Conservation (phyloP, 164 flowering plant genomes). For the Piper betle region DNA sequence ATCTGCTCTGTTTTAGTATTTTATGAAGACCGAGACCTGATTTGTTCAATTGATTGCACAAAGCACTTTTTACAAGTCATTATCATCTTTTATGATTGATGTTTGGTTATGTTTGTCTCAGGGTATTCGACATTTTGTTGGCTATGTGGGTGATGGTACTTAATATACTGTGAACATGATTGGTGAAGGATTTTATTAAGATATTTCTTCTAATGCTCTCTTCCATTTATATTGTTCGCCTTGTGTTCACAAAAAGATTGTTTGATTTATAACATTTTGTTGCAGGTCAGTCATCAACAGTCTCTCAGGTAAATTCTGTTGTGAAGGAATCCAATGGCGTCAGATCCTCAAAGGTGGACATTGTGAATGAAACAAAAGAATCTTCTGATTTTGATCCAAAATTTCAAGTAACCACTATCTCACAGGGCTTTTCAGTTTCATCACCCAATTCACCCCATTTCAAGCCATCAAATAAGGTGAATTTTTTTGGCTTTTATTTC, state of each 20-base stretch:
- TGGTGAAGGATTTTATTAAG: slow-evolving; percentile 27
- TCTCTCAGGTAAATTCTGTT: no score
- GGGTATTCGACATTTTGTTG: slow-evolving; percentile 30
- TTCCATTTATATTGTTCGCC: slow-evolving; percentile 18
- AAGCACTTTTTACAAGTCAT: not conserved
- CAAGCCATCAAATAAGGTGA: slow-evolving; percentile 30
- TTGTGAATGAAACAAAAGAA: slow-evolving; percentile 8
- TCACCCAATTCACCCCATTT: slow-evolving; percentile 13
- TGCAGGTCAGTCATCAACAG: slow-evolving; percentile 1
- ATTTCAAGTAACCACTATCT: slow-evolving; percentile 3
- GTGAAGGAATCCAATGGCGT: slow-evolving; percentile 16
- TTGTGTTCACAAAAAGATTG: slow-evolving; percentile 15
- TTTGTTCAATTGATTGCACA: not conserved
- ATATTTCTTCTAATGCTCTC: not conserved
- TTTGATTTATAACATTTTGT: not conserved
- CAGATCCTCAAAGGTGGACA: slow-evolving; percentile 17
- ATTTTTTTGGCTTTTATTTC: not conserved
- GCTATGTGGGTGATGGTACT: slow-evolving; percentile 26
- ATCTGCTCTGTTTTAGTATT: not conserved
- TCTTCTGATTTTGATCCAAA: slow-evolving; percentile 12
- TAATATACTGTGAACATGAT: slow-evolving; percentile 20
- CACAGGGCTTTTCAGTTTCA: slow-evolving; percentile 19
- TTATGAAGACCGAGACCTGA: not conserved
- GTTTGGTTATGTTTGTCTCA: slow-evolving; percentile 10
- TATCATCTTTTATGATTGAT: not conserved